A percentile compares a stretch with the other conserved stretches of the same genome.
Evolutionary conservation across 1,139 yeast species (phyloP).

Genomic region (Insectozyma bohioensis): DNA sequence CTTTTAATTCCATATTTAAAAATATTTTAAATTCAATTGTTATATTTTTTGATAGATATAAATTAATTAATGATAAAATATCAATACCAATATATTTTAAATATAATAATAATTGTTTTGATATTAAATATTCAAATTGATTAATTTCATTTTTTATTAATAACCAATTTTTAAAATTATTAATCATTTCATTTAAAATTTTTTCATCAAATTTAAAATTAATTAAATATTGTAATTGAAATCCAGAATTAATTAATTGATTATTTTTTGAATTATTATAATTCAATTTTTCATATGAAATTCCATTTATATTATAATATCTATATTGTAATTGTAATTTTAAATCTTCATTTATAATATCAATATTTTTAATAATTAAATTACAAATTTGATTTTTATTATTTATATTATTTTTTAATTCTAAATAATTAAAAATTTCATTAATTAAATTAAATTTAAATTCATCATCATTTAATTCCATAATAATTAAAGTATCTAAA

Average conservation of each 20-base stretch:
- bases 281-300: slow-evolving; percentile 15
- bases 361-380: slow-evolving; percentile 15
- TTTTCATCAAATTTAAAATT: slow-evolving; percentile 22
- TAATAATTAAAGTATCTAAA: too few relatives aligned
- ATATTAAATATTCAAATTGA: slow-evolving; percentile 29
- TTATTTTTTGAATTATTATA: background rate
- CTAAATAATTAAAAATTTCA: slow-evolving; percentile 10
- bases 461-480: too few relatives aligned
- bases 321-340: slow-evolving; percentile 17
- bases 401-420: background rate
- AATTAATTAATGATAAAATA: slow-evolving; percentile 24
- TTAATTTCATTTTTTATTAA: slow-evolving; percentile 1
- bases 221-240: slow-evolving; percentile 20
- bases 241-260: slow-evolving; percentile 20
- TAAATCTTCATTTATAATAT: slow-evolving; percentile 13
- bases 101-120: slow-evolving; percentile 30
- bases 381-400: too few relatives aligned
- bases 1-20: slow-evolving; percentile 13
- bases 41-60: slow-evolving; percentile 18
- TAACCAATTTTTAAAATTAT: slow-evolving; percentile 7
- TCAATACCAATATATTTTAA: slow-evolving; percentile 31
- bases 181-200: slow-evolving; percentile 15
- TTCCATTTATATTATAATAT: slow-evolving; percentile 23
- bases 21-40: slow-evolving; percentile 11
- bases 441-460: slow-evolving; percentile 7